phyloP scores from a whole-genome alignment of 2,329 filamentous ascomycete genomes.

The Monilinia vaccinii-corymbosi region DNA sequence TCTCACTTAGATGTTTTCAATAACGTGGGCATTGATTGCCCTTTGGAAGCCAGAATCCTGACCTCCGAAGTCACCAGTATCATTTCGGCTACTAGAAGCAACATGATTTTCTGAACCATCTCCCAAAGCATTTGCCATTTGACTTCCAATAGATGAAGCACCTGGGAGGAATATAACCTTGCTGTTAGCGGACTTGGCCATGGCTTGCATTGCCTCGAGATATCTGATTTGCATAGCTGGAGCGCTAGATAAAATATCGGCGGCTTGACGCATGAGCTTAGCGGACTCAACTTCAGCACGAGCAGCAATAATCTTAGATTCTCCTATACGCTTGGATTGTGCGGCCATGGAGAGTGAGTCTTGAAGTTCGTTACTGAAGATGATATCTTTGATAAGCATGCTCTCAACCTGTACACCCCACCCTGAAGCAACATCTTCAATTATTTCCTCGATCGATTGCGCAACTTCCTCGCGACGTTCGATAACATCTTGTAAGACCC shows the following conservation, averaged over 20 bases:
- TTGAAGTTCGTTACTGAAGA: constrained; percentile 92
- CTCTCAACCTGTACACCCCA: constrained; percentile 97
- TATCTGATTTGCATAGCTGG: constrained; percentile 98
- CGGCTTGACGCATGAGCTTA: constrained; percentile 87
- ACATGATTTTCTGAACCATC: constrained; percentile 45
- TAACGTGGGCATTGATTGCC: constrained; percentile 70
- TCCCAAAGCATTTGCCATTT: constrained; percentile 41
- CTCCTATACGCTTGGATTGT: constrained; percentile 95
- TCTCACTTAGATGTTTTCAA: constrained; percentile 68
- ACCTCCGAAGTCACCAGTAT: constrained; percentile 42
- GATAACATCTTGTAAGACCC: constrained; percentile 94
- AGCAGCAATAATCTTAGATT: constrained; percentile 96
- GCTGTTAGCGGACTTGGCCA: constrained; percentile 87
- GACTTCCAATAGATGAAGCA: constrained; percentile 47
- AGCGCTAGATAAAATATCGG: constrained; percentile 83
- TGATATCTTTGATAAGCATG: constrained; percentile 99
- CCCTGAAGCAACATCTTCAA: constrained; percentile 84
- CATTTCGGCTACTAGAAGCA: constrained; percentile 31
- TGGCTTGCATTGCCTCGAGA: constrained; percentile 96
- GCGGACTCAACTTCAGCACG: constrained; percentile 94
- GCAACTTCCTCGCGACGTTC: constrained; percentile 97
- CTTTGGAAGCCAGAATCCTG: constrained; percentile 59
- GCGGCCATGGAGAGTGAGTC: constrained; percentile 97
- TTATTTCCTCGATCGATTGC: constrained; percentile 90
- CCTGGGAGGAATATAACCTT: constrained; percentile 80